Conservation (phyloP, 2,329 filamentous ascomycete species). For the Neofusicoccum ribis region DNA sequence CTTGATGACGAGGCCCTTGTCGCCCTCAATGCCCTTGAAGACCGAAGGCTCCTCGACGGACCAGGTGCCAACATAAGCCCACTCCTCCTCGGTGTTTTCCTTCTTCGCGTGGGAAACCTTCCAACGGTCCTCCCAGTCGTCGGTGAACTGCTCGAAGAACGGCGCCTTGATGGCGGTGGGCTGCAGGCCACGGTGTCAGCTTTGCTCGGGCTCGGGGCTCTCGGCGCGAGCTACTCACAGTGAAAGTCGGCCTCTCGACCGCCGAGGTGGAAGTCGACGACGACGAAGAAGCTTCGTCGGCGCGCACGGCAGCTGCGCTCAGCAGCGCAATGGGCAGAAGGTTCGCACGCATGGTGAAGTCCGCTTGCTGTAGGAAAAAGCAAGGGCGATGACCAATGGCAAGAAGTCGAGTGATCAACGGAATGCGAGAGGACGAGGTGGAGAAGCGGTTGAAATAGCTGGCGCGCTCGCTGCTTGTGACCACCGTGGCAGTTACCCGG, state of each 20-base stretch:
- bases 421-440: constrained; percentile 10
- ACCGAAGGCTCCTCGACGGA: constrained; percentile 89
- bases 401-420: constrained; percentile 8
- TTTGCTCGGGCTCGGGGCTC: not conserved
- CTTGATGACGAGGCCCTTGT: constrained; percentile 98
- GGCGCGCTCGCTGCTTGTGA: not conserved
- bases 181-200: constrained; percentile 52
- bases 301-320: constrained; percentile 71
- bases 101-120: constrained; percentile 96
- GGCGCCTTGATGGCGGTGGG: constrained; percentile 85
- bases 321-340: constrained; percentile 70
- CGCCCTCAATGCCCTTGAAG: constrained; percentile 88
- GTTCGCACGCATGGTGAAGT: constrained; percentile 75
- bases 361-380: constrained; percentile 14
- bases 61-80: constrained; percentile 98
- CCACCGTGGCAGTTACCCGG: constrained; percentile 18
- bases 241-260: constrained; percentile 74
- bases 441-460: constrained; percentile 20
- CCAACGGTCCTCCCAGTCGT: constrained; percentile 93
- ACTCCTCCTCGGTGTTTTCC: constrained; percentile 80
- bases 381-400: constrained; percentile 18
- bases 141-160: constrained; percentile 98
- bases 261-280: constrained; percentile 40
- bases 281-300: constrained; percentile 57
- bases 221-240: constrained; percentile 60